phyloP scores from a whole-genome alignment of 1,139 yeast genomes.

The Suzukiozyma palmioleophila region DNA sequence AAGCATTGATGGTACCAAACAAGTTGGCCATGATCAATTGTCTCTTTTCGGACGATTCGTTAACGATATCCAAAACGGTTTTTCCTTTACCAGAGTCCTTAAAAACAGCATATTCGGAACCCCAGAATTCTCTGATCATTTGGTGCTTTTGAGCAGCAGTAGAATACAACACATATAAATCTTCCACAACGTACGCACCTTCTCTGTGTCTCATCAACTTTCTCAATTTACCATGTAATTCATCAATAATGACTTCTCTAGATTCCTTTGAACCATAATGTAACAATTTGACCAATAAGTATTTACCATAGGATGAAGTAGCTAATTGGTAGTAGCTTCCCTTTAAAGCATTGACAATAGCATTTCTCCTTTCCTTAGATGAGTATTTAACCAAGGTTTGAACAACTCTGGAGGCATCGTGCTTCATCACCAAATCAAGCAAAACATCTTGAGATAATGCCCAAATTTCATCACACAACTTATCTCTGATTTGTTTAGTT shows the following conservation, averaged over 20 bases:
- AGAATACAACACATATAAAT: constrained; percentile 80
- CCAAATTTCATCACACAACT: constrained; percentile 84
- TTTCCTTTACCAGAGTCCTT: constrained; percentile 67
- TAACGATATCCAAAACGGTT: constrained; percentile 61
- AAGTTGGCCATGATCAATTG: constrained; percentile 72
- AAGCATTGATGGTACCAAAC: constrained; percentile 78
- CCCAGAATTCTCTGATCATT: constrained; percentile 95
- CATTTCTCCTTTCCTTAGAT: constrained; percentile 72
- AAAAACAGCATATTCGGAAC: constrained; percentile 92
- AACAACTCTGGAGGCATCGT: constrained; percentile 94
- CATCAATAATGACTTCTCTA: constrained; percentile 70
- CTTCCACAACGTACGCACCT: constrained; percentile 99
- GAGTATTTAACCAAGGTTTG: constrained; percentile 90
- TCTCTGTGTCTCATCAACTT: constrained; percentile 95
- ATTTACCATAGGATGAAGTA: constrained; percentile 90
- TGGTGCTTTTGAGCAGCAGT: constrained; percentile 81
- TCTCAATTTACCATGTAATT: constrained; percentile 84
- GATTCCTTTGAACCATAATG: constrained; percentile 89
- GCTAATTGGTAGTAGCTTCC: constrained; percentile 81
- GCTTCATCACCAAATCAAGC: constrained; percentile 85
- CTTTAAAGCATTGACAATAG: constrained; percentile 63
- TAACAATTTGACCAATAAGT: constrained; percentile 78
- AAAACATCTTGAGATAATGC: constrained; percentile 70
- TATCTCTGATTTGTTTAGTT: constrained; percentile 72
- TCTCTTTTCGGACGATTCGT: constrained; percentile 77